These are phyloP conservation scores for Zygotorulaspora florentina DNA, from an alignment of 805 yeast genomes.

Conservation along the genomic window DNA sequence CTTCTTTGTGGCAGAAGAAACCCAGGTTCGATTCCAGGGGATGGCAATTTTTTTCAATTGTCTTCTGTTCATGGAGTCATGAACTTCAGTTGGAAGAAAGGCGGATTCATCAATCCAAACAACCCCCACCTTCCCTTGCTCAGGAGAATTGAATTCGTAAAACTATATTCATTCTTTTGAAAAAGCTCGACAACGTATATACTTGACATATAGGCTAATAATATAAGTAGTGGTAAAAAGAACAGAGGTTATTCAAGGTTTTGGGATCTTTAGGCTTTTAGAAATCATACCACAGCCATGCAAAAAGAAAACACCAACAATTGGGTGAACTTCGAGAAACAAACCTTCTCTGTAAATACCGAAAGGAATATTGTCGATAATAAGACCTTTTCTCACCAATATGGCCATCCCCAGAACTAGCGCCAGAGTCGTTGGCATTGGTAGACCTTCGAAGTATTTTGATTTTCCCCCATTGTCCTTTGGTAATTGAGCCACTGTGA, in stretches of 20 bases:
- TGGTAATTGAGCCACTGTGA: constrained; percentile 88
- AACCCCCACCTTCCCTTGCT: neutral
- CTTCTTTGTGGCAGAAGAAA: constrained; percentile 41
- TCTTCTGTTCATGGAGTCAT: neutral
- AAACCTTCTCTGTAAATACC: constrained; percentile 56
- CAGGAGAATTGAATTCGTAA: neutral
- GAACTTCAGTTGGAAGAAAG: neutral
- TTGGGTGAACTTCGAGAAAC: constrained; percentile 69
- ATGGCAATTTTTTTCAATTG: constrained; percentile 28
- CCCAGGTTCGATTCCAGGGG: constrained; percentile 42
- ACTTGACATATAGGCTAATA: neutral
- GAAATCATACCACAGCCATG: constrained; percentile 92
- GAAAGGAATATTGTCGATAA: constrained; percentile 55
- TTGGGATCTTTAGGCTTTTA: constrained; percentile 86
- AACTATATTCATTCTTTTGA: neutral
- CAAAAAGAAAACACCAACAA: constrained; percentile 56
- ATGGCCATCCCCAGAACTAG: constrained; percentile 71
- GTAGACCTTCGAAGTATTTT: constrained; percentile 91
- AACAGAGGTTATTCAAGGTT: constrained; percentile 42
- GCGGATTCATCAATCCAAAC: neutral
- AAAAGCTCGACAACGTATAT: neutral
- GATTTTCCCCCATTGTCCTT: constrained; percentile 85
- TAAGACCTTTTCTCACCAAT: constrained; percentile 51
- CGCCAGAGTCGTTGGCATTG: constrained; percentile 82
- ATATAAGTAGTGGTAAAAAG: neutral